phyloP scores from a whole-genome alignment of 306 rosid species.

The Pterocarpus santalinus region DNA sequence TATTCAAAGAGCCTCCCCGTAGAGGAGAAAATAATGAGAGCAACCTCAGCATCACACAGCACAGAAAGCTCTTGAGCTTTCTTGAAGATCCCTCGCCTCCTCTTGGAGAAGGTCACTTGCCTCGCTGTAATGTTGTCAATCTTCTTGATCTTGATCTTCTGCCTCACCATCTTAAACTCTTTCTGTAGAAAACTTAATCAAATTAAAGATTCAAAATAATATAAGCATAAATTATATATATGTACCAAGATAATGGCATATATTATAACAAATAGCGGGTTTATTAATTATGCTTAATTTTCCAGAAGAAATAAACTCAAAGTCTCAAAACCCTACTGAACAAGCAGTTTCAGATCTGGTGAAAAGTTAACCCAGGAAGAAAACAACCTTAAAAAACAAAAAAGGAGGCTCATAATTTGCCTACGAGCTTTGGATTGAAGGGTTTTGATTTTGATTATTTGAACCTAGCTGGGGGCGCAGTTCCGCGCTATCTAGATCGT shows the following conservation, averaged over 20 bases:
- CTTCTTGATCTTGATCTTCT: conserved; percentile 49
- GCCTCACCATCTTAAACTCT: conserved; percentile 34
- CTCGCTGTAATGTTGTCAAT: conserved; percentile 48
- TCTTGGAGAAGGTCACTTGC: conserved; percentile 46
- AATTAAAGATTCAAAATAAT: too few relatives aligned
- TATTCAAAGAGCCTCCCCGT: conserved; percentile 43
- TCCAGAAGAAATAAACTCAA: background rate
- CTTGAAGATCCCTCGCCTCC: conserved; percentile 49
- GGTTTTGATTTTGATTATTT: background rate
- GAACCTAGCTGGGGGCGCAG: background rate
- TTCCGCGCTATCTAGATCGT: background rate
- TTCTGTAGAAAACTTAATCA: too few relatives aligned
- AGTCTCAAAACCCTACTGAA: conserved; percentile 30
- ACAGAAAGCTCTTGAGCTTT: conserved; percentile 50
- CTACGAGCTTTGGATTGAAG: background rate
- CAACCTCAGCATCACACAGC: conserved; percentile 48
- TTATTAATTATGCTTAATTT: too few relatives aligned
- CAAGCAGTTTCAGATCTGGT: conserved; percentile 41
- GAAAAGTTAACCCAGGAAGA: background rate
- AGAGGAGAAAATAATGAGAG: conserved; percentile 40
- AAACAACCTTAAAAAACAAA: background rate
- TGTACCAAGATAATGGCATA: too few relatives aligned
- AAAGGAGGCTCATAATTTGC: background rate
- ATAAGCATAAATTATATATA: too few relatives aligned
- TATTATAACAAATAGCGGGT: too few relatives aligned